These are phyloP conservation scores for Geosmithia flava DNA, from an alignment of 2,329 filamentous ascomycete species.

Conservation along the genomic window DNA sequence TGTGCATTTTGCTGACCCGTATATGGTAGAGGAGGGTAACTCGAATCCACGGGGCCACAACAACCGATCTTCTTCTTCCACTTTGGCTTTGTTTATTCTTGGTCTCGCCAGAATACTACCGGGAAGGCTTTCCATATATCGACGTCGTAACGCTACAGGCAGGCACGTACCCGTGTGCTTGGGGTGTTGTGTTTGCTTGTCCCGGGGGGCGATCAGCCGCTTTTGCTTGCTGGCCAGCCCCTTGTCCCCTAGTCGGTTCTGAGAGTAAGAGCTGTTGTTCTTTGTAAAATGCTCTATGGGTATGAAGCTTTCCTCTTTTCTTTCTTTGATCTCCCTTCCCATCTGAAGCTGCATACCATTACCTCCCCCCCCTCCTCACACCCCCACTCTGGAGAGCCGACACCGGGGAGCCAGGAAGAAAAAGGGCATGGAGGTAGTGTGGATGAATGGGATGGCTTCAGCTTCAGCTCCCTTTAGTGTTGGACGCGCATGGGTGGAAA, in stretches of 20 bases:
- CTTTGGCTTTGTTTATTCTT: too few species aligned
- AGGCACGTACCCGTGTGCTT: background rate
- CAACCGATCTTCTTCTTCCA: too few species aligned
- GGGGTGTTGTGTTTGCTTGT: background rate
- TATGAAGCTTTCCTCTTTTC: background rate
- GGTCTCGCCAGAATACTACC: background rate
- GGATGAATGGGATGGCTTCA: too few species aligned
- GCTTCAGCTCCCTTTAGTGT: background rate
- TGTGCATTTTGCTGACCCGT: background rate
- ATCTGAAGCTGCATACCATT: background rate
- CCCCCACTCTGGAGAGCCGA: too few species aligned
- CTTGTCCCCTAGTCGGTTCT: background rate
- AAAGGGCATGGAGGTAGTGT: too few species aligned
- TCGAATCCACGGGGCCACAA: too few species aligned
- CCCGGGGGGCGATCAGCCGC: background rate
- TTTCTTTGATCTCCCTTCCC: background rate
- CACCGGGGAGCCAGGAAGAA: too few species aligned
- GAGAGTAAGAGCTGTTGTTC: background rate
- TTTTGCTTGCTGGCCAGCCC: background rate
- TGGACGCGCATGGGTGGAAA: constrained; percentile 1
- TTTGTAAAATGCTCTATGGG: constrained; percentile 3
- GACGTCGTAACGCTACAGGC: too few species aligned
- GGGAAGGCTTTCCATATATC: too few species aligned
- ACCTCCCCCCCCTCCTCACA: too few species aligned
- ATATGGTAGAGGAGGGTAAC: background rate